Evolutionary conservation across 1,284 basidiomycete genomes (phyloP), one percentile per base, ranked within the genome.

Genomic region (Wallemia mellicola): DNA sequence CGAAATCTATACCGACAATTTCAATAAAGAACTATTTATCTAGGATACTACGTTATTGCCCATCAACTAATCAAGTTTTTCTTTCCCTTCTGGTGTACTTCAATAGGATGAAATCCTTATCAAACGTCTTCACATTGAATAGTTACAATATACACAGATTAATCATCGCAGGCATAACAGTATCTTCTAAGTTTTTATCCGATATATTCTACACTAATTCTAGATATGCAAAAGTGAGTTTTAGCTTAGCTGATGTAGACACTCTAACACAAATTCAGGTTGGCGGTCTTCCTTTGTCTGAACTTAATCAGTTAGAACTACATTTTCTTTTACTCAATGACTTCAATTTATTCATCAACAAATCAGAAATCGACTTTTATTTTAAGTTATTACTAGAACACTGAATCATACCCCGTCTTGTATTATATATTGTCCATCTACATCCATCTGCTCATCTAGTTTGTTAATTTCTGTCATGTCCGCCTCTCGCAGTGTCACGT

Each of bases 161-260:
- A 56, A 85, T 98, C 66, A 96, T 98, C 64, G 91, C 92, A 1
- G 92, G 92, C 2, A 84, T 98, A 26, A 96, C 92, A 1, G 92
- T 98, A 9, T 91, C 92, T 22, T 89, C 85, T 74, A 98, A 98
- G 71, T 98, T 98, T 70, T 96, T 96, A 70, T 88, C 84, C 62
- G 92, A 98, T 69, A 89, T 98, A 11, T 98, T 98, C 67, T 96
- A 98, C 72, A 96, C 92, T n/a, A 98, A 98, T 67, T 95, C 91
- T 27, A 77, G 92, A 32, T 98, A 98, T 69, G 92, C 92, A 61
- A 98, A 96, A 79, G 89, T 91, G 26, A 25, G 62, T 59, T 19
- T 60, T 48, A 54, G 59, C 38, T 58, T 57, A 25, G 59, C 60
- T 61, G 59, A 27, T 33, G 25, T 57, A 59, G 14, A 27, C 24